phyloP scores from a whole-genome alignment of 106 monocot genomes.

The Posidonia australis region DNA sequence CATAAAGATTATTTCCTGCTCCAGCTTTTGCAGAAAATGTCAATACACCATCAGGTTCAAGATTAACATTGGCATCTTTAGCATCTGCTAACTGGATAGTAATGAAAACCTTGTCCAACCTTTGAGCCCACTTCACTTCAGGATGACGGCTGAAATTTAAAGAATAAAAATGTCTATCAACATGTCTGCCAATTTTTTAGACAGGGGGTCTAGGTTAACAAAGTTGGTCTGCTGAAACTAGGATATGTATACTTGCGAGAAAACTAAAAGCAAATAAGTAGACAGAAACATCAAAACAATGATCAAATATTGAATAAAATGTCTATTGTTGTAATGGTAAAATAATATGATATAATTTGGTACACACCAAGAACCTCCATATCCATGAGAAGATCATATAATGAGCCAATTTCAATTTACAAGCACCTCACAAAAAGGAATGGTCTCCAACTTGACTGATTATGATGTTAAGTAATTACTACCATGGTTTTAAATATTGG shows the following conservation, averaged over 20 bases:
- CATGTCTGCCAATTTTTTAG: too few species aligned
- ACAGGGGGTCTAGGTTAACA: too few species aligned
- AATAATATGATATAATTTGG: too few species aligned
- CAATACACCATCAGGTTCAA: constrained; percentile 65
- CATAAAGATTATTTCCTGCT: constrained; percentile 32
- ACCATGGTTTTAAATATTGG: too few species aligned
- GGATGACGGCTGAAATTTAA: constrained; percentile 49
- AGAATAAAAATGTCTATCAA: constrained; percentile 1
- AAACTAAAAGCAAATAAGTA: not conserved
- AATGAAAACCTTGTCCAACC: constrained; percentile 69
- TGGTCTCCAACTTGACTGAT: too few species aligned
- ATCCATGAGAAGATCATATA: too few species aligned
- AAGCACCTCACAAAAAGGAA: too few species aligned
- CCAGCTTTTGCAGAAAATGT: constrained; percentile 60
- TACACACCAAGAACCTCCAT: too few species aligned
- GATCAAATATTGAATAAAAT: not conserved
- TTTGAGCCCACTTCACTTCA: constrained; percentile 78
- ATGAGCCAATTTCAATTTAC: too few species aligned
- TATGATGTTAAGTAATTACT: too few species aligned
- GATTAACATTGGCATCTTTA: constrained; percentile 50
- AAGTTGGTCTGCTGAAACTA: not conserved
- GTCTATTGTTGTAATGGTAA: too few species aligned
- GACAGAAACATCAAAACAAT: too few species aligned
- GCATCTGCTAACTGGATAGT: constrained; percentile 71
- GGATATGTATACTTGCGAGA: not conserved